phyloP scores from a whole-genome alignment of 306 rosid genomes.

The Lathyrus aphaca region DNA sequence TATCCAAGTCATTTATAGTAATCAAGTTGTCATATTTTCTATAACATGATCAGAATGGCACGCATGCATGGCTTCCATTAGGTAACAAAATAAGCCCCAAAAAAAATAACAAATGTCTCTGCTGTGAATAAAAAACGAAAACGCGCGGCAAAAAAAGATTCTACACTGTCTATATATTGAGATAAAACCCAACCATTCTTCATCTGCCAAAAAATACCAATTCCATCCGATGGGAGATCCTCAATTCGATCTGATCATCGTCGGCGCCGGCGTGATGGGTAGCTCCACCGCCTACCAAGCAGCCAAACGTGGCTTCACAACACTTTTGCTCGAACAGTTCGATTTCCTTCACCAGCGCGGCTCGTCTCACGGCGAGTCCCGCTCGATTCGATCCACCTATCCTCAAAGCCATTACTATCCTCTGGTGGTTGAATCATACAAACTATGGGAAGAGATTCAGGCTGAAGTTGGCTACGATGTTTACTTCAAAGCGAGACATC shows the following conservation, averaged over 20 bases:
- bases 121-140: too few species aligned
- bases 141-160: too few species aligned
- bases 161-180: too few species aligned
- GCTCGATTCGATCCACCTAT: slow-evolving; percentile 82
- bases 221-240: background rate
- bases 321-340: slow-evolving; percentile 74
- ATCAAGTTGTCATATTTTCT: too few species aligned
- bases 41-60: too few species aligned
- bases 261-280: slow-evolving; percentile 91
- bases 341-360: slow-evolving; percentile 96
- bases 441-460: slow-evolving; percentile 67
- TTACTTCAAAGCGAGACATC: slow-evolving; percentile 62
- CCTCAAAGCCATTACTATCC: slow-evolving; percentile 57
- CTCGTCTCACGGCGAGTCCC: slow-evolving; percentile 97
- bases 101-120: too few species aligned
- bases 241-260: slow-evolving; percentile 62
- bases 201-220: too few species aligned
- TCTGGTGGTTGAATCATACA: slow-evolving; percentile 68
- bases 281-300: slow-evolving; percentile 82
- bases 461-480: slow-evolving; percentile 73
- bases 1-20: too few species aligned
- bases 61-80: too few species aligned
- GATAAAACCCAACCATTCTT: too few species aligned
- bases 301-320: slow-evolving; percentile 56
- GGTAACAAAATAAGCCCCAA: too few species aligned